Percentiles rank a stretch among this genome's conserved stretches.
Evolutionary conservation across 176 grass and related monocot genomes (phyloP).

Genomic region (Stipa capillata): DNA sequence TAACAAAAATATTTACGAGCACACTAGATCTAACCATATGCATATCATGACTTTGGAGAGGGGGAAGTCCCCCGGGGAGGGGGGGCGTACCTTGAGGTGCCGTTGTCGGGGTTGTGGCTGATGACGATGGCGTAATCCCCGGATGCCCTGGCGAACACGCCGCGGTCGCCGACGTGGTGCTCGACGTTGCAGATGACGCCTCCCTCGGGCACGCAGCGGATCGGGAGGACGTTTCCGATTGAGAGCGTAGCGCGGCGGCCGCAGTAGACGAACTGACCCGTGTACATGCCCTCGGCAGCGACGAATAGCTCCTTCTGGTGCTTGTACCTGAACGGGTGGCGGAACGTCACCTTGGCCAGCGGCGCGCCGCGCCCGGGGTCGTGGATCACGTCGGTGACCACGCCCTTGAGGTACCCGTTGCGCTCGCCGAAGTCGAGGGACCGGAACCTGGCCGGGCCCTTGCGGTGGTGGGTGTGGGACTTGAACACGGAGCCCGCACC

Average conservation of each 20-base stretch:
- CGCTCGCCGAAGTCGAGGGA: constrained; percentile 95
- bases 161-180: constrained; percentile 88
- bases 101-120: constrained; percentile 90
- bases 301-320: constrained; percentile 97
- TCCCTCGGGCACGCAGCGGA: constrained; percentile 73
- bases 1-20: no score
- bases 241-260: constrained; percentile 74
- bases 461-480: constrained; percentile 98
- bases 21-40: neutral
- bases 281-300: constrained; percentile 93
- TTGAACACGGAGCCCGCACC: constrained; percentile 88
- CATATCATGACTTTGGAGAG: neutral
- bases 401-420: constrained; percentile 85
- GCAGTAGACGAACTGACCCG: constrained; percentile 91
- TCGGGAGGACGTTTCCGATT: constrained; percentile 80
- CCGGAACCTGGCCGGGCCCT: constrained; percentile 80
- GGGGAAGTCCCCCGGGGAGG: rapidly evolving
- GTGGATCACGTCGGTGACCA: constrained; percentile 87
- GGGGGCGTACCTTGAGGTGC: constrained; percentile 44
- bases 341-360: constrained; percentile 81
- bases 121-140: constrained; percentile 93
- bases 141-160: constrained; percentile 63
- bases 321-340: constrained; percentile 89
- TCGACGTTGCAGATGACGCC: constrained; percentile 93
- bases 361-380: constrained; percentile 87